Percentiles rank a stretch among this genome's conserved stretches.
Conservation (phyloP, 1,284 basidiomycete species). For the Golubevia pallescens region DNA sequence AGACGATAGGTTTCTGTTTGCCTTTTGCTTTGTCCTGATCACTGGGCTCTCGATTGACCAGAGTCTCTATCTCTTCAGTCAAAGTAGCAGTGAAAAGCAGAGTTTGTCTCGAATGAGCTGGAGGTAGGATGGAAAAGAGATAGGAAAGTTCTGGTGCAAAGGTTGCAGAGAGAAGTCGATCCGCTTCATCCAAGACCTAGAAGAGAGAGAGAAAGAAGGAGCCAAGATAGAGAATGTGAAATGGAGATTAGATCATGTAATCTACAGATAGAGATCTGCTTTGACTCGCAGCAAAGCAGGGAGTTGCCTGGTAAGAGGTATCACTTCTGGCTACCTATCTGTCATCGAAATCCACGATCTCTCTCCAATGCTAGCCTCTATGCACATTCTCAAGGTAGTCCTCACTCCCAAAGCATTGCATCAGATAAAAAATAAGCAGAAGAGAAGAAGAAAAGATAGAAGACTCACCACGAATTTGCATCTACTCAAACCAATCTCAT, state of each 20-base stretch:
- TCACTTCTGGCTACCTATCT: too few relatives aligned
- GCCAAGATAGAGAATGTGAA: neutral
- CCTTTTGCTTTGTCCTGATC: conserved; percentile 13
- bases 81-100: conserved; percentile 60
- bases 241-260: too few relatives aligned
- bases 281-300: too few relatives aligned
- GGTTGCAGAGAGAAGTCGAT: conserved; percentile 52
- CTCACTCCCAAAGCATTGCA: too few relatives aligned
- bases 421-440: too few relatives aligned
- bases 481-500: conserved; percentile 40
- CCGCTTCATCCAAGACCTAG: conserved; percentile 50
- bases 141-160: conserved; percentile 53
- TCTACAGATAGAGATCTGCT: too few relatives aligned
- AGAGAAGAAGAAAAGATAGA: too few relatives aligned
- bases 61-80: conserved; percentile 50
- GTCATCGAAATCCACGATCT: neutral
- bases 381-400: neutral
- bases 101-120: conserved; percentile 46
- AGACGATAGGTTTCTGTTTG: conserved; percentile 45
- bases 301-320: too few relatives aligned
- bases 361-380: neutral
- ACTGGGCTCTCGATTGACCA: conserved; percentile 38
- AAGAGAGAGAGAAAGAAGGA: neutral
- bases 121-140: conserved; percentile 49
- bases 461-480: conserved; percentile 52